Percentiles rank a stretch among this genome's conserved stretches.
phyloP scores from a whole-genome alignment of 495 filamentous ascomycete genomes.

The Xylaria intraflava region DNA sequence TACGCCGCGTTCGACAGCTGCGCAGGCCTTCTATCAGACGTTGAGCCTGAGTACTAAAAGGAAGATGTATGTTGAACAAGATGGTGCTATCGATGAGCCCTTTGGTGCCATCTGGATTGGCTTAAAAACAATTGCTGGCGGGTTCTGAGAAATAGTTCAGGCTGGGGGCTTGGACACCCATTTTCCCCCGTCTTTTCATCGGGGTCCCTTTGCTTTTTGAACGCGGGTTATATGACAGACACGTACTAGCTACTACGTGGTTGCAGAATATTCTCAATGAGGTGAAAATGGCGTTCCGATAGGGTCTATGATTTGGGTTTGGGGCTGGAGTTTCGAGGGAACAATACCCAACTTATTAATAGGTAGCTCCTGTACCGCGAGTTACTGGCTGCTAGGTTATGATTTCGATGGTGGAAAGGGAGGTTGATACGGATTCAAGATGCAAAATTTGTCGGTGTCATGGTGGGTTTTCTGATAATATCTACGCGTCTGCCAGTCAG shows the following conservation, averaged over 20 bases:
- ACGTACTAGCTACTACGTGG: neutral
- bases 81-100: slow-evolving; percentile 23
- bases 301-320: neutral
- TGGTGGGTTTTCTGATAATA: neutral
- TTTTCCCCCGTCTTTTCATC: no score
- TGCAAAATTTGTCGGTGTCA: no score
- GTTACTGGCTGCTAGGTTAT: neutral
- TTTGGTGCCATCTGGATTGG: slow-evolving; percentile 37
- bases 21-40: slow-evolving; percentile 67
- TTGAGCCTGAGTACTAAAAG: slow-evolving; percentile 63
- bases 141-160: neutral
- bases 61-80: slow-evolving; percentile 50
- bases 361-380: neutral
- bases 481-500: neutral
- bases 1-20: slow-evolving; percentile 54
- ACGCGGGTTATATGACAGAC: no score
- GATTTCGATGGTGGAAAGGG: neutral
- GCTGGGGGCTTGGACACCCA: no score
- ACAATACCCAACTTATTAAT: neutral
- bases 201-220: no score
- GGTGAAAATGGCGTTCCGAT: neutral
- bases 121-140: slow-evolving; percentile 1
- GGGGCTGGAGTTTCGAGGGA: neutral
- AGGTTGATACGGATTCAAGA: neutral
- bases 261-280: neutral